These are phyloP conservation scores for Ilex aquifolium DNA, from an alignment of 257 asterid species.

Conservation along the genomic window DNA sequence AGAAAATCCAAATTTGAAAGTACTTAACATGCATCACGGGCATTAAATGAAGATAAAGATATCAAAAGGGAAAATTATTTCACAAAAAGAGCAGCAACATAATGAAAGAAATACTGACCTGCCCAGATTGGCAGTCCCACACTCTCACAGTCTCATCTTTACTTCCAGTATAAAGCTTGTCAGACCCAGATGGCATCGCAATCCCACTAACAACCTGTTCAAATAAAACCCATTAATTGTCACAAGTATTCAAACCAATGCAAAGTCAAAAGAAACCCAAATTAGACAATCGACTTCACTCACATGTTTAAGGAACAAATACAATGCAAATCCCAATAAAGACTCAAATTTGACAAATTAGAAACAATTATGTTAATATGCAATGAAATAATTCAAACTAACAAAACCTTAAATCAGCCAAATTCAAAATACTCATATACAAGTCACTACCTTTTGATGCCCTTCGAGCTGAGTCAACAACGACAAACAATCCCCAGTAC, in stretches of 20 bases:
- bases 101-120: slow-evolving; percentile 38
- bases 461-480: slow-evolving; percentile 80
- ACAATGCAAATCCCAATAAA: no score
- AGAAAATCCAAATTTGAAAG: no score
- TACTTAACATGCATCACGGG: no score
- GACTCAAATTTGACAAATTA: no score
- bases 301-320: background rate
- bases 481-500: slow-evolving; percentile 60
- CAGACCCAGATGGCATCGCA: slow-evolving; percentile 78
- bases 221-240: background rate
- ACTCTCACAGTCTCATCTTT: slow-evolving; percentile 80
- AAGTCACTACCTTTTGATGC: slow-evolving; percentile 62
- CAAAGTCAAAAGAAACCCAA: background rate
- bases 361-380: background rate
- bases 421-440: no score
- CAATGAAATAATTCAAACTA: background rate
- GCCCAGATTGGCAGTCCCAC: slow-evolving; percentile 99
- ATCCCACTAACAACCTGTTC: slow-evolving; percentile 87
- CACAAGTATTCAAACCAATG: background rate
- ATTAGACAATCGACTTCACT: background rate
- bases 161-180: slow-evolving; percentile 89
- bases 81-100: background rate
- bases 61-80: background rate
- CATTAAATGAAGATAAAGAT: no score
- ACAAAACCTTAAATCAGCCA: background rate